A percentile compares a stretch with the other conserved stretches of the same genome.
Conservation (phyloP, 257 asterid species). For the Nicotiana tomentosiformis region DNA sequence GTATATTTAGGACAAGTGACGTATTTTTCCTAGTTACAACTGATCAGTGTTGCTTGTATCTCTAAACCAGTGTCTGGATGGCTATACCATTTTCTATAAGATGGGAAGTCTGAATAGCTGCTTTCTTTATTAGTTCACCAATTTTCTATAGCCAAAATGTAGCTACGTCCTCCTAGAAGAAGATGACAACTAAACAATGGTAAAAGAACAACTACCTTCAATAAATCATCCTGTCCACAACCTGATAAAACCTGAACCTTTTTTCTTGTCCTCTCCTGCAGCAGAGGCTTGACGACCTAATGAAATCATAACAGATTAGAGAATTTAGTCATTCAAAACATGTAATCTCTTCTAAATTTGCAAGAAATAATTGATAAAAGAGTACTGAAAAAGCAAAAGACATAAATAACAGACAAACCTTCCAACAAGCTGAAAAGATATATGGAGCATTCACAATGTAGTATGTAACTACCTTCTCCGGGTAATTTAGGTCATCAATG, state of each 20-base stretch:
- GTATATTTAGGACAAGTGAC: not conserved
- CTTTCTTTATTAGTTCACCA: not conserved
- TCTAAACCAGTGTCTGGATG: not conserved
- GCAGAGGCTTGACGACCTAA: conserved; percentile 78
- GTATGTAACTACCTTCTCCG: conserved; percentile 63
- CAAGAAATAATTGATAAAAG: not conserved
- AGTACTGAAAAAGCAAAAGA: not conserved
- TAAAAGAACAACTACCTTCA: conserved; percentile 46
- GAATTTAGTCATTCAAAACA: not conserved
- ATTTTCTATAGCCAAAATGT: not conserved
- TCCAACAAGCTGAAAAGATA: conserved; percentile 74
- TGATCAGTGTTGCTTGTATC: not conserved
- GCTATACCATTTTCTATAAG: not conserved
- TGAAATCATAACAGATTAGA: conserved; percentile 1
- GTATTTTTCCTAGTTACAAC: not conserved
- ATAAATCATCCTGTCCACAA: conserved; percentile 58
- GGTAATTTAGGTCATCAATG: conserved; percentile 74
- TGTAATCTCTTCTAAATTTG: not conserved
- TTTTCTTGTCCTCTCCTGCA: conserved; percentile 65
- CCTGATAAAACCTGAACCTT: conserved; percentile 62
- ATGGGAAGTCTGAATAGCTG: not conserved
- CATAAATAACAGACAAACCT: conserved; percentile 33
- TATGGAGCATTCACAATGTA: conserved; percentile 74
- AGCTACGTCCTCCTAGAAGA: not conserved
- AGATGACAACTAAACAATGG: conserved; percentile 3